Conservation (phyloP, 1,139 yeast genomes). For the Nakaseomyces uthaithaninus region DNA sequence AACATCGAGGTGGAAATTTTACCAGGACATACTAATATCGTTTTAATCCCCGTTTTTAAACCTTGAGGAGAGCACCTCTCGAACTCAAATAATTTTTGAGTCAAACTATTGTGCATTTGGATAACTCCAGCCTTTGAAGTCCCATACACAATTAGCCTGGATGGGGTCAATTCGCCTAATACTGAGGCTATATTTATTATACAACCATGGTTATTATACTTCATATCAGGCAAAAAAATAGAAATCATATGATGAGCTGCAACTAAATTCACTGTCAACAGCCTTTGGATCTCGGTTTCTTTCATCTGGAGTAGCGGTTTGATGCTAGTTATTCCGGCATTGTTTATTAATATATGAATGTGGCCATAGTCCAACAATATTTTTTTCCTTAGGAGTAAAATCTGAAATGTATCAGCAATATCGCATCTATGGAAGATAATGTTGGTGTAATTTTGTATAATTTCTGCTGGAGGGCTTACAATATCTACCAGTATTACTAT, state of each 20-base stretch:
- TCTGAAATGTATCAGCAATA: slow-evolving; percentile 45
- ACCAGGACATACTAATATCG: slow-evolving; percentile 78
- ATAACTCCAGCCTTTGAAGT: slow-evolving; percentile 84
- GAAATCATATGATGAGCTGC: slow-evolving; percentile 66
- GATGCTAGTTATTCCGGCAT: slow-evolving; percentile 71
- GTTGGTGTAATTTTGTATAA: slow-evolving; percentile 28
- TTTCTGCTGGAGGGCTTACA: slow-evolving; percentile 34
- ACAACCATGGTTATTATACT: slow-evolving; percentile 56
- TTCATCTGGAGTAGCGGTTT: slow-evolving; percentile 46
- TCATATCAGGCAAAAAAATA: slow-evolving; percentile 66
- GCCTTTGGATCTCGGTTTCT: slow-evolving; percentile 50
- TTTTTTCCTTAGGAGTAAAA: slow-evolving; percentile 34
- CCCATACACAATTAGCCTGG: slow-evolving; percentile 70
- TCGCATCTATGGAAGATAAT: slow-evolving; percentile 60
- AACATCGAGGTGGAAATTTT: slow-evolving; percentile 73
- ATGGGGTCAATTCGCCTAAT: slow-evolving; percentile 78
- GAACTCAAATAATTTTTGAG: slow-evolving; percentile 10
- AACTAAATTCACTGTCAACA: slow-evolving; percentile 56
- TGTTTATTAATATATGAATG: slow-evolving; percentile 64
- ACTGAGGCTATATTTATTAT: slow-evolving; percentile 77
- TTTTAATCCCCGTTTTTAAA: slow-evolving; percentile 38
- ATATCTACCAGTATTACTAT: slow-evolving; percentile 62
- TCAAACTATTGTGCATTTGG: slow-evolving; percentile 72
- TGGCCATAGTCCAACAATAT: slow-evolving; percentile 41
- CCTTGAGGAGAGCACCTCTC: neutral